Conservation (phyloP, 768 basidiomycete species). For the Sporobolomyces pararoseus region DNA sequence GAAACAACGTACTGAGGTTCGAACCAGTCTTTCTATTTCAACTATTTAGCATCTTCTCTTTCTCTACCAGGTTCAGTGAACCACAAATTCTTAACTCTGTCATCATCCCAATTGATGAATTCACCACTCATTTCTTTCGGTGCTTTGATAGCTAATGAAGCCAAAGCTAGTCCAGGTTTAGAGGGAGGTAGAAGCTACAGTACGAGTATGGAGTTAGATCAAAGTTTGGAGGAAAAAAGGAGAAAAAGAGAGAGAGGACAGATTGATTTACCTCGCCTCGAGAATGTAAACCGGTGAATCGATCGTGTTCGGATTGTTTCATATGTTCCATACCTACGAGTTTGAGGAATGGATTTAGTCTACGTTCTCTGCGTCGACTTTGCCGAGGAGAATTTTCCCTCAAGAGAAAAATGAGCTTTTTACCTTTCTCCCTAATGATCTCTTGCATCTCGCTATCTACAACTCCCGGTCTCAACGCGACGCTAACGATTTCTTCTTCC, state of each 20-base stretch:
- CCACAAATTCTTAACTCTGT: constrained; percentile 47
- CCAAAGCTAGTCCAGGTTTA: constrained; percentile 57
- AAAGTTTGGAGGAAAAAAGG: no score
- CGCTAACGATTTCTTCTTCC: constrained; percentile 63
- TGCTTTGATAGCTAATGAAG: constrained; percentile 66
- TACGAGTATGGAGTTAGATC: constrained; percentile 58
- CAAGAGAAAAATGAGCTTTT: no score
- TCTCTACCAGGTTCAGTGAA: background rate
- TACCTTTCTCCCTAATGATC: constrained; percentile 42
- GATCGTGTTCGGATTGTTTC: background rate
- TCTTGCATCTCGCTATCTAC: constrained; percentile 68
- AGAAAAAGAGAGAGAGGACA: background rate
- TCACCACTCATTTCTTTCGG: constrained; percentile 63
- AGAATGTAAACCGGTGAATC: constrained; percentile 40
- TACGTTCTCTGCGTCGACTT: no score
- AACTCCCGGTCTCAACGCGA: constrained; percentile 81
- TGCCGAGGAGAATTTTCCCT: no score
- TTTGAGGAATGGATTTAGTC: no score
- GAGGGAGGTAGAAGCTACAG: constrained; percentile 57
- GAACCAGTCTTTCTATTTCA: no score
- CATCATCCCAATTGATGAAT: constrained; percentile 76
- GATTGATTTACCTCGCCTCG: constrained; percentile 18
- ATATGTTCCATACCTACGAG: constrained; percentile 2
- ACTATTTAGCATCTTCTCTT: background rate
- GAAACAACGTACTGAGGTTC: no score